These are phyloP conservation scores for Trichoderma citrinoviride DNA, from an alignment of 2,329 filamentous ascomycete genomes.

Conservation along the genomic window DNA sequence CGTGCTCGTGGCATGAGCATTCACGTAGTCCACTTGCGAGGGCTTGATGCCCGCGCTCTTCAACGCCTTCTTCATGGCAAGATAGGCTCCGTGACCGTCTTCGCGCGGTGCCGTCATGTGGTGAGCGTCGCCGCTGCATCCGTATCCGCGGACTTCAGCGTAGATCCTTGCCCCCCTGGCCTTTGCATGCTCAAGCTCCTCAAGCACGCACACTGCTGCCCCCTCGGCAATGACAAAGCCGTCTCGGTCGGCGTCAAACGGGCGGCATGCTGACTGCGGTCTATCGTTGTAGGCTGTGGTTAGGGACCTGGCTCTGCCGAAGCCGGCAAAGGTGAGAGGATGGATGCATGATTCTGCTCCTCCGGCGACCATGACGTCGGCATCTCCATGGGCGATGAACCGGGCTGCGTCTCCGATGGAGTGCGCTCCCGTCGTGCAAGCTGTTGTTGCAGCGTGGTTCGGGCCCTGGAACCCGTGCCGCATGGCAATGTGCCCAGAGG, in stretches of 20 bases:
- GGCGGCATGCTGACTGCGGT: conserved; percentile 71
- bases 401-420: conserved; percentile 92
- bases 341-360: conserved; percentile 95
- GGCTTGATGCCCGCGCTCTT: conserved; percentile 69
- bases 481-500: conserved; percentile 93
- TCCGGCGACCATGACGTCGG: conserved; percentile 93
- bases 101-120: conserved; percentile 89
- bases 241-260: conserved; percentile 75
- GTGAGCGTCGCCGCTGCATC: conserved; percentile 83
- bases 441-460: conserved; percentile 89
- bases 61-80: conserved; percentile 83
- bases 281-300: conserved; percentile 75
- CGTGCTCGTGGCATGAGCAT: conserved; percentile 92
- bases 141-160: conserved; percentile 85
- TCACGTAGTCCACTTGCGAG: conserved; percentile 79
- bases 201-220: conserved; percentile 80
- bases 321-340: conserved; percentile 87
- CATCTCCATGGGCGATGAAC: conserved; percentile 87
- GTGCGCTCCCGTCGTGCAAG: conserved; percentile 94
- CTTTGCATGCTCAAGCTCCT: conserved; percentile 86
- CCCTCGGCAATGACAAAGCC: conserved; percentile 96
- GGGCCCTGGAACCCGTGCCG: conserved; percentile 84
- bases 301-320: conserved; percentile 81
- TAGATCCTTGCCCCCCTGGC: conserved; percentile 77
- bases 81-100: conserved; percentile 75